Evolutionary conservation across 306 rosid species (phyloP).

Genomic region (peach (Prunus persica)): Prunus_persica_NCBIv2 NC_034015.1:5844001-5844500

Average conservation of each 20-base stretch:
- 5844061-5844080: background rate
- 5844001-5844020: constrained; percentile 49
- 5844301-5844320: background rate
- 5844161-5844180: constrained; percentile 42
- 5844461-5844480: constrained; percentile 26
- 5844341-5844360: constrained; percentile 1
- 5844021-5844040: background rate
- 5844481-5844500: constrained; percentile 34
- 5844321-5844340: constrained; percentile 11
- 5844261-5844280: constrained; percentile 33
- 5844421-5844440: constrained; percentile 15
- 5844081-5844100: constrained; percentile 35
- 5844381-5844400: background rate
- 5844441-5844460: constrained; percentile 19
- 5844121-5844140: constrained; percentile 76
- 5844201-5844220: constrained; percentile 12
- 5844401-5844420: constrained; percentile 6
- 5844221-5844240: constrained; percentile 13
- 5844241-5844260: constrained; percentile 36
- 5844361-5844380: background rate
- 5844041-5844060: background rate
- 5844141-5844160: constrained; percentile 76
- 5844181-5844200: background rate
- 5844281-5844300: constrained; percentile 3
- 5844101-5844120: constrained; percentile 81